Percentiles rank a stretch among this genome's conserved stretches.
phyloP scores from a whole-genome alignment of 371 early-diverging fungal genomes.

The Coemansia sp. region DNA sequence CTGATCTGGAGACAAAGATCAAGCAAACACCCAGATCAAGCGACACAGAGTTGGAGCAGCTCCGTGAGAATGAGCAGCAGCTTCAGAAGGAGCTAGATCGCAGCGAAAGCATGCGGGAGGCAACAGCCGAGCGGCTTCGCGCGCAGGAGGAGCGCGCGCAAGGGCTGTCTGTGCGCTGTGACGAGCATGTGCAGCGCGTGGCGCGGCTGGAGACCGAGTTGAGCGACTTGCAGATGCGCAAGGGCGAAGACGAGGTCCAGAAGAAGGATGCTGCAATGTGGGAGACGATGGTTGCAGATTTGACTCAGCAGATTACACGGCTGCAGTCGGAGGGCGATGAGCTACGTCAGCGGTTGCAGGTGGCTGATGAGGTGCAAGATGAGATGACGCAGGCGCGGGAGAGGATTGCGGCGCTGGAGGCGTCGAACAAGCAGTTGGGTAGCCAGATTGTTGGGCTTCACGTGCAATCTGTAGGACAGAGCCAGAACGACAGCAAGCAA shows the following conservation, averaged over 20 bases:
- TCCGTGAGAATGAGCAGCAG: slow-evolving; percentile 27
- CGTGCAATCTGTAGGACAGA: not conserved
- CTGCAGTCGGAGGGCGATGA: slow-evolving; percentile 18
- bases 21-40: not conserved
- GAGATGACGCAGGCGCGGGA: slow-evolving; percentile 7
- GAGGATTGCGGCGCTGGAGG: not conserved
- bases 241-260: not conserved
- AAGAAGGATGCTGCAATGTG: not conserved
- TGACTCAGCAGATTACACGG: slow-evolving; percentile 16
- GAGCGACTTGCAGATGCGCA: slow-evolving; percentile 20
- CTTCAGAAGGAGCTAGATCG: slow-evolving; percentile 24
- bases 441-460: not conserved
- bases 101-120: slow-evolving; percentile 14
- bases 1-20: slow-evolving; percentile 11
- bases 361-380: slow-evolving; percentile 17
- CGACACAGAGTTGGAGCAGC: slow-evolving; percentile 21
- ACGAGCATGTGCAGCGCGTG: slow-evolving; percentile 39
- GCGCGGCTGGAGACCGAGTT: slow-evolving; percentile 43
- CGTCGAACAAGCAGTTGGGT: not conserved
- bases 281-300: slow-evolving; percentile 8
- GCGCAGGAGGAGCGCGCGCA: slow-evolving; percentile 5
- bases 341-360: slow-evolving; percentile 25
- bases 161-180: slow-evolving; percentile 19
- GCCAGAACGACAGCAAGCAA: not conserved
- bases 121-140: not conserved